Base-by-base conservation (phyloP, 106 monocot genomes). In the Phalaenopsis aphrodite region DNA sequence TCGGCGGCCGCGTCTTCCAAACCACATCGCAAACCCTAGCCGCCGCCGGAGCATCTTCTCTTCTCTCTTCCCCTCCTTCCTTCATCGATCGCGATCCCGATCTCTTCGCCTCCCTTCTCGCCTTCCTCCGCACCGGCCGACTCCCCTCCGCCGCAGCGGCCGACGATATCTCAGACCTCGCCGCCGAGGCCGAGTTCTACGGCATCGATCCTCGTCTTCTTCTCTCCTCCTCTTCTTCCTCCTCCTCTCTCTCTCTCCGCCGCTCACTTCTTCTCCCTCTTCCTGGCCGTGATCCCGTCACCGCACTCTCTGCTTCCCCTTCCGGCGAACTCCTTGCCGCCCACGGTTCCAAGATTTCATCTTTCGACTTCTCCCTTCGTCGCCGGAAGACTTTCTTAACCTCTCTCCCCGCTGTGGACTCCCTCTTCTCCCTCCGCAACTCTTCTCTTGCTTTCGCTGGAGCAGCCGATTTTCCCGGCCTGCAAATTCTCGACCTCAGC, bases 51-150 rank as follows among this genome's bases (percentile, higher is more conserved):
- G 43, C 79, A 19, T 16, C 56, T 73, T 87, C 91, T 56, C 42
- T 85, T 71, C 86, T 91, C 65, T 75, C 81, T 43, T 43, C 78
- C 75, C 81, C 80, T 47, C 67, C 72, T 14, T 79, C 89, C 12
- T 92, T 87, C 87, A 75, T 92, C 79, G 92, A 92, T 81, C 81
- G 89, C 6, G 92, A 92, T 78, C 92, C 92, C 17, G 73, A 77
- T 17, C 79, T 90, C 77, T 90, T 90, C 85, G 79, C 87, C 66
- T 30, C 77, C 49, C 78, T 90, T 49, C 87, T 90, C 72, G 83
- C 79, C 45, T 84, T 68, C 75, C 83, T 78, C 87, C 87, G 80
- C 83, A 85, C 24, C 15, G 76, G 79, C 67, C 57, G 79, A 65
- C 58, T 72, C 42, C 83, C 81, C 7, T 79, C 84, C 64, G 56